Conservation (phyloP, 2,329 filamentous ascomycete genomes). For the Fulvia fulva region DNA sequence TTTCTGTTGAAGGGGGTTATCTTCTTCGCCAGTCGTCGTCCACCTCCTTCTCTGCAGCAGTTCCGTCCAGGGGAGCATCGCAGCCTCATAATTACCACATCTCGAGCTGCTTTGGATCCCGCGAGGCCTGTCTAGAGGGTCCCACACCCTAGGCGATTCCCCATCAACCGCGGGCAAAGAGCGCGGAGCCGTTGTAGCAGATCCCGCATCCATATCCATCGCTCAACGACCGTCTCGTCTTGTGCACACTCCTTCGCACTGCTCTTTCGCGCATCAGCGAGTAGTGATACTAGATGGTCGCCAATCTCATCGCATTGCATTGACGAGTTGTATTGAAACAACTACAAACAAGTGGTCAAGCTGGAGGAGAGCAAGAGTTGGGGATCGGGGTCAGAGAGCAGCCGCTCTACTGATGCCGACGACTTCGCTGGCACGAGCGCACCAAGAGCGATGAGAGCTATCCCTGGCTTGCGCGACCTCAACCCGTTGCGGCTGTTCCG, state of each 20-base stretch:
- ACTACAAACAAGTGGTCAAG: constrained; percentile 6
- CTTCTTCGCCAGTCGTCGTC: not conserved
- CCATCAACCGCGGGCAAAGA: not conserved
- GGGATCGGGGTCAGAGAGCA: constrained; percentile 23
- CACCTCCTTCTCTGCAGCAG: not conserved
- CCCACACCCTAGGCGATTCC: not conserved
- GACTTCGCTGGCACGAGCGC: constrained; percentile 7
- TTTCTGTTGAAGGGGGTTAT: not conserved
- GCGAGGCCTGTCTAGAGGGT: not conserved
- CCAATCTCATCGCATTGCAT: not conserved
- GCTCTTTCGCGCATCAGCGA: not conserved
- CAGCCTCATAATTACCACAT: not conserved
- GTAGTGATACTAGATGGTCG: not conserved
- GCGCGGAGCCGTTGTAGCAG: not conserved
- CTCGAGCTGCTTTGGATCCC: not conserved
- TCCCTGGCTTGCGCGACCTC: constrained; percentile 37
- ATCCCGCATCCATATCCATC: not conserved
- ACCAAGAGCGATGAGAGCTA: constrained; percentile 21
- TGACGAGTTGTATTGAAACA: not conserved
- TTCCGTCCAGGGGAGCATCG: not conserved
- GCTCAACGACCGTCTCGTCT: not conserved
- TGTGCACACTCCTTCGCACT: not conserved
- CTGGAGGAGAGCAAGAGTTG: constrained; percentile 24
- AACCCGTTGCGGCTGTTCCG: constrained; percentile 45
- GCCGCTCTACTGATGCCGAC: constrained; percentile 24